These are phyloP conservation scores for Botryotinia globosa DNA, from an alignment of 2,329 filamentous ascomycete species.

Conservation along the genomic window DNA sequence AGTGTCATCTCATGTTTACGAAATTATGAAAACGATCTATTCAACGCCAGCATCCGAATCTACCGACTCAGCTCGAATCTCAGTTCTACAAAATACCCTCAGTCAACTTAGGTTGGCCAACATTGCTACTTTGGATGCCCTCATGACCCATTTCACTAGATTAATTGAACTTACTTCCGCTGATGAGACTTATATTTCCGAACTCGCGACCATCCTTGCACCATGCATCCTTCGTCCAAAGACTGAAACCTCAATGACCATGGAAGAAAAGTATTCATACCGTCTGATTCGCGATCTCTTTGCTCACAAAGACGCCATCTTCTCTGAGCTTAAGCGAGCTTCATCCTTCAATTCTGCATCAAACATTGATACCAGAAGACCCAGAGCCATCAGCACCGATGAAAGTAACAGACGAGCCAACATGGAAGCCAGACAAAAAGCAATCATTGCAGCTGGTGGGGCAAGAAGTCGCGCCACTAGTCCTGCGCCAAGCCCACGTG, in stretches of 20 bases:
- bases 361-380: conserved; percentile 58
- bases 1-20: conserved; percentile 96
- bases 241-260: conserved; percentile 81
- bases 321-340: conserved; percentile 91
- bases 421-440: conserved; percentile 89
- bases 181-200: conserved; percentile 77
- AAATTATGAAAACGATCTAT: conserved; percentile 98
- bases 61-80: conserved; percentile 74
- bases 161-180: conserved; percentile 95
- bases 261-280: conserved; percentile 93
- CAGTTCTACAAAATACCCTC: conserved; percentile 91
- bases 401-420: conserved; percentile 92
- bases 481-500: conserved; percentile 60
- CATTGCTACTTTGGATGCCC: conserved; percentile 96
- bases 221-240: conserved; percentile 87
- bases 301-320: conserved; percentile 90
- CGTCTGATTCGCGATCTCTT: conserved; percentile 90
- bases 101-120: conserved; percentile 93
- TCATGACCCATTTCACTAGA: conserved; percentile 97
- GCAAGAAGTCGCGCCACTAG: conserved; percentile 72
- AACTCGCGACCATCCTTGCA: conserved; percentile 71
- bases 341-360: conserved; percentile 68
- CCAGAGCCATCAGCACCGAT: conserved; percentile 87
- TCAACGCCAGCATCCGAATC: conserved; percentile 74
- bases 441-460: conserved; percentile 58